A percentile compares a stretch with the other conserved stretches of the same genome.
Conservation (phyloP, 768 basidiomycete species). For the Boletus edulis region DNA sequence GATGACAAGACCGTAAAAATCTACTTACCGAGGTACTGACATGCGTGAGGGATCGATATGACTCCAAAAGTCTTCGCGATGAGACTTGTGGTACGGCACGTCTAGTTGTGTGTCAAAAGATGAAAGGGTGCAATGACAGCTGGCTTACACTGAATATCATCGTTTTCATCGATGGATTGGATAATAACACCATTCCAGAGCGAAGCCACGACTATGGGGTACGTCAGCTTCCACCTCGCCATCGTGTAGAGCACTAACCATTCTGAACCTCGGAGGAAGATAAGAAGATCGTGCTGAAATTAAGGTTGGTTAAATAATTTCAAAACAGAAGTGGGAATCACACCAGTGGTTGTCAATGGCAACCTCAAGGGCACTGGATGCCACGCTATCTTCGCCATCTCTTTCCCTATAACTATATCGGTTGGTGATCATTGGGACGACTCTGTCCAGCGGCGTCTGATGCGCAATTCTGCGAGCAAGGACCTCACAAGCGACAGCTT, state of each 20-base stretch:
- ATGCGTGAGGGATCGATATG: constrained; percentile 77
- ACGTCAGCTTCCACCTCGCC: constrained; percentile 4
- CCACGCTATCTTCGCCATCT: constrained; percentile 75
- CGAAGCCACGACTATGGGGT: constrained; percentile 62
- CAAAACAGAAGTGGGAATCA: constrained; percentile 1
- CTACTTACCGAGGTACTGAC: constrained; percentile 66
- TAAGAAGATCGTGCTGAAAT: constrained; percentile 69
- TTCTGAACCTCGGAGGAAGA: constrained; percentile 85
- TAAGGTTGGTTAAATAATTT: not conserved
- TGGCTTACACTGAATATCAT: constrained; percentile 74
- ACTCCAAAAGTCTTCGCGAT: constrained; percentile 56
- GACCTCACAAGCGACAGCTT: constrained; percentile 82
- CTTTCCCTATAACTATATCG: constrained; percentile 68
- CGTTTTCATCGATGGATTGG: constrained; percentile 69
- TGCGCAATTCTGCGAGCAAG: constrained; percentile 82
- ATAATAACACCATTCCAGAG: constrained; percentile 84
- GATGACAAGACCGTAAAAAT: not conserved
- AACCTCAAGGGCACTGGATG: constrained; percentile 76
- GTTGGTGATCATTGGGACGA: constrained; percentile 72
- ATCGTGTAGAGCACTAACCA: constrained; percentile 40
- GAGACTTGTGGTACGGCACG: constrained; percentile 59
- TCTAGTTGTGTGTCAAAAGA: constrained; percentile 42
- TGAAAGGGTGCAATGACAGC: not conserved
- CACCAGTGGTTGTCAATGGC: constrained; percentile 94
- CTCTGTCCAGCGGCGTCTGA: constrained; percentile 54